Conservation (phyloP, 2,329 filamentous ascomycete species). For the Metarhizium brunneum region DNA sequence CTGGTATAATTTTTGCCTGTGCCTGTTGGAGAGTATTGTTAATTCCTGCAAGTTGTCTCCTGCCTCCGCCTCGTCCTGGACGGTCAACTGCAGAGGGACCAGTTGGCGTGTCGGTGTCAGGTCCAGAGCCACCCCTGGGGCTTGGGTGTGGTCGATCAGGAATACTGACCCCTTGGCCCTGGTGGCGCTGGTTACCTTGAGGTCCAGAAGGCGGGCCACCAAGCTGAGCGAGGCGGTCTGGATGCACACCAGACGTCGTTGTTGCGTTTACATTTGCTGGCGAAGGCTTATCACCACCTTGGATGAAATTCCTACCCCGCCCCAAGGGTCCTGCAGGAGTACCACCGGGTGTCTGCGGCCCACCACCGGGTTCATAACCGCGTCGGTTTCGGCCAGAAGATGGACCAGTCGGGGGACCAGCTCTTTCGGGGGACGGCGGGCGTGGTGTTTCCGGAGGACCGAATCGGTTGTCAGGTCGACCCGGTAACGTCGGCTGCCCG, state of each 20-base stretch:
- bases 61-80: constrained; percentile 27
- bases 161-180: constrained; percentile 16
- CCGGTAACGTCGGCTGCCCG: constrained; percentile 23
- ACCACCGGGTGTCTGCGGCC: constrained; percentile 20
- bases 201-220: constrained; percentile 20
- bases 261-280: constrained; percentile 16
- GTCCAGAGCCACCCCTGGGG: constrained; percentile 14
- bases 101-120: constrained; percentile 23
- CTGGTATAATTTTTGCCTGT: constrained; percentile 32
- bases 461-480: constrained; percentile 34
- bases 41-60: constrained; percentile 49
- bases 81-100: constrained; percentile 28
- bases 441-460: constrained; percentile 28
- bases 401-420: constrained; percentile 37
- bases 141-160: constrained; percentile 19
- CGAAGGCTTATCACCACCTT: constrained; percentile 14
- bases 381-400: constrained; percentile 39
- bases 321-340: constrained; percentile 23
- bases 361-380: constrained; percentile 28
- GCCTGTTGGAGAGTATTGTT: constrained; percentile 48
- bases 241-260: constrained; percentile 31
- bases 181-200: constrained; percentile 19
- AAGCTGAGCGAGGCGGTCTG: constrained; percentile 41
- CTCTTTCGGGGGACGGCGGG: constrained; percentile 38
- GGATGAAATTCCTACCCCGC: constrained; percentile 29